phyloP scores from a whole-genome alignment of 805 yeast genomes.

The Teunomyces atbi region DNA sequence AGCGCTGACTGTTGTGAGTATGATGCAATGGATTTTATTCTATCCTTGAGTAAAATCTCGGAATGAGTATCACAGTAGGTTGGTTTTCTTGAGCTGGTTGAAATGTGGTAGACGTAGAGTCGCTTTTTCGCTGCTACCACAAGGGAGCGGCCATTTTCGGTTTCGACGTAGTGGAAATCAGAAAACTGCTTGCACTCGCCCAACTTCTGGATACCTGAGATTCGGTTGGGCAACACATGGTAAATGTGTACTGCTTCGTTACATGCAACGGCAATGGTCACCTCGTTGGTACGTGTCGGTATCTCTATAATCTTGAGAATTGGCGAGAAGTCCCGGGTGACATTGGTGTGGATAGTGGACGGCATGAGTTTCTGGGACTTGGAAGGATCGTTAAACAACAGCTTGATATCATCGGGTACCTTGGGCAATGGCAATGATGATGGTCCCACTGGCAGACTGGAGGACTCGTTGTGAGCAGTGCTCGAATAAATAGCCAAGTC shows the following conservation, averaged over 20 bases:
- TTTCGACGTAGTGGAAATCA: constrained; percentile 17
- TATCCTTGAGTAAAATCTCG: constrained; percentile 31
- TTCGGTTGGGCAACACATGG: background rate
- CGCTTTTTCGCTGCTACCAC: constrained; percentile 30
- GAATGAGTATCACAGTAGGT: constrained; percentile 22
- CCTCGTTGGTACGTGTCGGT: background rate
- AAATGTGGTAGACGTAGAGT: constrained; percentile 24
- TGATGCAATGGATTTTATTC: constrained; percentile 20
- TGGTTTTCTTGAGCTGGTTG: constrained; percentile 30
- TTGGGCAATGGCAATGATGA: constrained; percentile 6
- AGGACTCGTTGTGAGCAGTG: background rate
- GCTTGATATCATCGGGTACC: constrained; percentile 20
- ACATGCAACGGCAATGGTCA: constrained; percentile 1
- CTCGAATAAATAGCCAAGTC: constrained; percentile 19
- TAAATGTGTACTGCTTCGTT: background rate
- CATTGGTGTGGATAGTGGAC: constrained; percentile 21
- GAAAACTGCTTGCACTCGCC: constrained; percentile 22
- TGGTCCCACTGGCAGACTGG: background rate
- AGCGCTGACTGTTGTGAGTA: constrained; percentile 12
- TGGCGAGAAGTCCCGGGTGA: constrained; percentile 15
- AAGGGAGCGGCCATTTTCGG: constrained; percentile 20
- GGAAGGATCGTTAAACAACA: constrained; percentile 18
- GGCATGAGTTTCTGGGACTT: constrained; percentile 9
- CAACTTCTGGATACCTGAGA: constrained; percentile 21
- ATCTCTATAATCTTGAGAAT: constrained; percentile 15